Evolutionary conservation across 345 rosid genomes (phyloP).

Genomic region (Schrenkiella parvula): DNA sequence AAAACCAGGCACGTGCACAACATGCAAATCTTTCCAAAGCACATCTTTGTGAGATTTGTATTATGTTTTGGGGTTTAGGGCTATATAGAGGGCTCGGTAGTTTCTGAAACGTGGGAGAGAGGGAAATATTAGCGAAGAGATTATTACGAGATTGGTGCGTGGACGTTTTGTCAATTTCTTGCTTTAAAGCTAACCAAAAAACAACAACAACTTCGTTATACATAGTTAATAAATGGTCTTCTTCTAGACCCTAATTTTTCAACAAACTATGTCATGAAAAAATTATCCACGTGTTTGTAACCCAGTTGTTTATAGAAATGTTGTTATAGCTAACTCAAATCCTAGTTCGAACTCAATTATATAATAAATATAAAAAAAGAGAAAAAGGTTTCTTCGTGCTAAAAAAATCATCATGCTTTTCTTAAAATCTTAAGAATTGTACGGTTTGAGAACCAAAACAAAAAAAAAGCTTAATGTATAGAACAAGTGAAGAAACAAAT

Average conservation of each 20-base stretch:
- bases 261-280: not conserved
- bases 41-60: too few relatives aligned
- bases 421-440: too few relatives aligned
- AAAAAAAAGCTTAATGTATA: not conserved
- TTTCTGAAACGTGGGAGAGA: not conserved
- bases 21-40: constrained; percentile 26
- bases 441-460: not conserved
- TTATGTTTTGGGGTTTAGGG: not conserved
- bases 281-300: not conserved
- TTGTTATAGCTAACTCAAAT: too few relatives aligned
- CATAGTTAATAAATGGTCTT: not conserved
- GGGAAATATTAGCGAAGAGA: not conserved
- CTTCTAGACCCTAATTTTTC: not conserved
- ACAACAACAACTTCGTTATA: not conserved
- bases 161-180: not conserved
- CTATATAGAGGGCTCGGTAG: not conserved
- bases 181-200: not conserved
- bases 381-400: not conserved
- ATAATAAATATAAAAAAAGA: not conserved
- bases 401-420: too few relatives aligned
- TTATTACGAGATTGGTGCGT: not conserved
- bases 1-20: constrained; percentile 15
- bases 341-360: not conserved
- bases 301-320: too few relatives aligned
- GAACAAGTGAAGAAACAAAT: not conserved